A percentile compares a stretch with the other conserved stretches of the same genome.
phyloP scores from a whole-genome alignment of 2,329 filamentous ascomycete genomes.

The Pseudocercospora musae region DNA sequence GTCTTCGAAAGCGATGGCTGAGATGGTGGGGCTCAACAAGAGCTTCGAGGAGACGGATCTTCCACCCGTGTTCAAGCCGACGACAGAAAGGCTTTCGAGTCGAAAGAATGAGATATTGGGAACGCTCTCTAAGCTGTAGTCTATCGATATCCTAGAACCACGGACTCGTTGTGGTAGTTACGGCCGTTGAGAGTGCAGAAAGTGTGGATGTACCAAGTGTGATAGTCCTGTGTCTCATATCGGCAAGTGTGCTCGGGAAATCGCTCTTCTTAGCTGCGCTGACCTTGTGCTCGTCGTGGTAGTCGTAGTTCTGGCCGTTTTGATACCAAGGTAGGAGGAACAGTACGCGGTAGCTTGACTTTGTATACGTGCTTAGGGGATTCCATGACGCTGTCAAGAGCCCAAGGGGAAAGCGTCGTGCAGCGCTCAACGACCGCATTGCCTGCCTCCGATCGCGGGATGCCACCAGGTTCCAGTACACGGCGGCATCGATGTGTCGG shows the following conservation, averaged over 20 bases:
- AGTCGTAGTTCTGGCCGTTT: no score
- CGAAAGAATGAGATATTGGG: conserved; percentile 3
- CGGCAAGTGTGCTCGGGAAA: no score
- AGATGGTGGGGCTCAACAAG: background rate
- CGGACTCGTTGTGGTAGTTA: no score
- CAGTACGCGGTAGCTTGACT: no score
- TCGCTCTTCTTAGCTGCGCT: no score
- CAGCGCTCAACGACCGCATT: no score
- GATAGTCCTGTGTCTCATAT: no score
- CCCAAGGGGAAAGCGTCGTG: background rate
- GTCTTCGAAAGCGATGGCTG: background rate
- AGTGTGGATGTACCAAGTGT: no score
- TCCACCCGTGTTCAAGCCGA: conserved; percentile 3
- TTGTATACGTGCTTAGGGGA: no score
- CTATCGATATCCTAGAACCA: background rate
- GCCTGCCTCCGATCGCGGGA: background rate
- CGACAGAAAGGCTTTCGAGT: background rate
- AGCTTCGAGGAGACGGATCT: background rate
- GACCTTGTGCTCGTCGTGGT: no score
- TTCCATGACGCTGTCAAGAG: background rate
- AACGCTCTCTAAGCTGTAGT: background rate
- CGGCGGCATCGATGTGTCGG: background rate
- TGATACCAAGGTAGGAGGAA: no score
- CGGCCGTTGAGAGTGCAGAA: no score
- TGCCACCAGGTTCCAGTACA: background rate